phyloP scores from a whole-genome alignment of 208 protist species.

The Lotmaria passim region DNA sequence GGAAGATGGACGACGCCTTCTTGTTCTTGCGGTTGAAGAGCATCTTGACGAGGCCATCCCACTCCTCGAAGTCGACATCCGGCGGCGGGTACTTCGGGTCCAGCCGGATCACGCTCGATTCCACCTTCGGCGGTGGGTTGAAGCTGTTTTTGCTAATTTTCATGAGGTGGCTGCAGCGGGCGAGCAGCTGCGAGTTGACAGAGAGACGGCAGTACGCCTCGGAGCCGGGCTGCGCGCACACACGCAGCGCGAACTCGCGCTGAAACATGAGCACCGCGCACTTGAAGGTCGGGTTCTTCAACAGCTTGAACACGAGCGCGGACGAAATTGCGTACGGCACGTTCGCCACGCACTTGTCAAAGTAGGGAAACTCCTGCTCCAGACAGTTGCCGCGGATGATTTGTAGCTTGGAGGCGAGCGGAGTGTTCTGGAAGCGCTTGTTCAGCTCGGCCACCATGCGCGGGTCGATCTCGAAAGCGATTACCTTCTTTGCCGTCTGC shows the following conservation, averaged over 20 bases:
- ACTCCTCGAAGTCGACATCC: constrained; percentile 99
- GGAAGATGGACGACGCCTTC: constrained; percentile 97
- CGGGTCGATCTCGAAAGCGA: constrained; percentile 99
- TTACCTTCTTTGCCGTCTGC: constrained; percentile 96
- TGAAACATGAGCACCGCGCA: constrained; percentile 99
- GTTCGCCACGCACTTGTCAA: constrained; percentile 99
- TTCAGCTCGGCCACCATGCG: constrained; percentile 99
- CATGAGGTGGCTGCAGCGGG: constrained; percentile 97
- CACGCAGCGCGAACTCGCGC: constrained; percentile 98
- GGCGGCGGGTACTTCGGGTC: constrained; percentile 97
- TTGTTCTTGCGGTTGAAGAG: constrained; percentile 99
- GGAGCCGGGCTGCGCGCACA: constrained; percentile 98
- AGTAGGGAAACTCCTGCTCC: constrained; percentile 99
- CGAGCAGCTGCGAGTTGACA: constrained; percentile 99
- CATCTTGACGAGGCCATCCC: constrained; percentile 99
- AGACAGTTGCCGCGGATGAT: constrained; percentile 99
- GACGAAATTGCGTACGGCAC: constrained; percentile 99
- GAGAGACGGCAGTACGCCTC: constrained; percentile 98
- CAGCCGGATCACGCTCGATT: constrained; percentile 98
- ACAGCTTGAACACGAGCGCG: constrained; percentile 99
- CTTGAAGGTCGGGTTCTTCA: constrained; percentile 95
- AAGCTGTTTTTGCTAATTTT: constrained; percentile 99
- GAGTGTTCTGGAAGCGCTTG: constrained; percentile 97
- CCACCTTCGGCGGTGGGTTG: constrained; percentile 99
- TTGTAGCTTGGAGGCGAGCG: constrained; percentile 92